A percentile compares a stretch with the other conserved stretches of the same genome.
These are phyloP conservation scores for Trichosporon faecale DNA, from an alignment of 1,284 basidiomycete species.

Conservation along the genomic window DNA sequence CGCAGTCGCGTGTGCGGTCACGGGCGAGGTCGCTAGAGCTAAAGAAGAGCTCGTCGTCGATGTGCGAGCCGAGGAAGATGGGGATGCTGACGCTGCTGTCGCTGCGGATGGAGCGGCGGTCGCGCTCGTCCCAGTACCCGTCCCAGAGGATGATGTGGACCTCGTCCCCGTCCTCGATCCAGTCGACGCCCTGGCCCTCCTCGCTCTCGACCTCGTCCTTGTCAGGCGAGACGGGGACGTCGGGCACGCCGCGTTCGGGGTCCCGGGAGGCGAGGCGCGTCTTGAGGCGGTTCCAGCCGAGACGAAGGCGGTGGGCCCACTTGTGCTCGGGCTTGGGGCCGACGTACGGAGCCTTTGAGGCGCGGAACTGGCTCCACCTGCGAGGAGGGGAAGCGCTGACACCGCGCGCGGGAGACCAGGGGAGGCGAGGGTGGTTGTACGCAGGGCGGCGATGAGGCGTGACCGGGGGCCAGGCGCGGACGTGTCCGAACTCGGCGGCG, in stretches of 20 bases:
- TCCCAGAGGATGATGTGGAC: background rate
- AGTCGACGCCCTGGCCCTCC: background rate
- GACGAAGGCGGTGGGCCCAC: background rate
- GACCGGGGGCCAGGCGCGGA: background rate
- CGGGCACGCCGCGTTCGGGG: too few species aligned
- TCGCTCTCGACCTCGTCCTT: background rate
- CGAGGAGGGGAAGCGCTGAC: background rate
- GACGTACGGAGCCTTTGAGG: background rate
- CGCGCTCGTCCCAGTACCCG: background rate
- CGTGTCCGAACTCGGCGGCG: background rate
- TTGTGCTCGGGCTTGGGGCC: background rate
- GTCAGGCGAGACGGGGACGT: background rate
- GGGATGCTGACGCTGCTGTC: background rate
- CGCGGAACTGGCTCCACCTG: background rate
- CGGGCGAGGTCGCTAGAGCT: too few species aligned
- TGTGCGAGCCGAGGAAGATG: background rate
- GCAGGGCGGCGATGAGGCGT: background rate
- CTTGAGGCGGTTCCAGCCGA: background rate
- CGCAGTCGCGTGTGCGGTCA: too few species aligned
- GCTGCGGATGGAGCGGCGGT: background rate
- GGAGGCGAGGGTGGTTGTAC: background rate
- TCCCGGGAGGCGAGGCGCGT: background rate
- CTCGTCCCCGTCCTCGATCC: background rate
- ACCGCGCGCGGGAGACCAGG: background rate
- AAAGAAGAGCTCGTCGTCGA: background rate